Evolutionary conservation across 805 yeast species (phyloP).

Genomic region (Citeromyces matritensis): DNA sequence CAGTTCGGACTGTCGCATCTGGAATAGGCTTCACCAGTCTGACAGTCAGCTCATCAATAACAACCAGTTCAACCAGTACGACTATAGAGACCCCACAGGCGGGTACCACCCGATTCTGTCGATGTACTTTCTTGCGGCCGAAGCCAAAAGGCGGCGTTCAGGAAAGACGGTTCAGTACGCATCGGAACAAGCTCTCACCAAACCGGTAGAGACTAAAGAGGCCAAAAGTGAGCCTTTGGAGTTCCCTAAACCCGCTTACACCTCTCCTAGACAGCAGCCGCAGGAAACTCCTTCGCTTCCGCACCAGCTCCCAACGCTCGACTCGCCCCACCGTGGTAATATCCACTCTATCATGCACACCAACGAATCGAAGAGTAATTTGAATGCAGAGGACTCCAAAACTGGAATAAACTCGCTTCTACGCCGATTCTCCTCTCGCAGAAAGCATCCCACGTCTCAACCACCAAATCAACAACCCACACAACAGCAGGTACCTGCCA

Average conservation of each 20-base stretch:
- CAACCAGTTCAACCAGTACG: neutral
- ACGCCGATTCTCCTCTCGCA: too few relatives aligned
- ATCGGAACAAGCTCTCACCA: neutral
- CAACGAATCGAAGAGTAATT: too few relatives aligned
- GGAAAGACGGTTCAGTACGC: conserved; percentile 23
- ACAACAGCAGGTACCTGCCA: too few relatives aligned
- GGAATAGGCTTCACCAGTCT: conserved; percentile 27
- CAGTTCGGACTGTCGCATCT: conserved; percentile 39
- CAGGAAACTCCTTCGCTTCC: conserved; percentile 6
- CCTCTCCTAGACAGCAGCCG: conserved; percentile 16
- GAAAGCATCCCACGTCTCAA: too few relatives aligned
- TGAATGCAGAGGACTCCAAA: too few relatives aligned
- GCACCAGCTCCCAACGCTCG: conserved; percentile 2
- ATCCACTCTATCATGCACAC: too few relatives aligned
- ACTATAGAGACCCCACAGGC: neutral
- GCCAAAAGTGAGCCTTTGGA: conserved; percentile 24
- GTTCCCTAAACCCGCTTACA: conserved; percentile 17
- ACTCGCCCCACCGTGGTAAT: neutral
- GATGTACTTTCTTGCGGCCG: conserved; percentile 74
- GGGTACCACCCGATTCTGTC: conserved; percentile 69
- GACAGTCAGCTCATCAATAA: conserved; percentile 4
- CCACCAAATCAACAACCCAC: too few relatives aligned
- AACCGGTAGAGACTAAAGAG: conserved; percentile 4
- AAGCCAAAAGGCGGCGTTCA: conserved; percentile 59
- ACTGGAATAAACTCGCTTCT: too few relatives aligned